Evolutionary conservation across 441 rosid species (phyloP).

Genomic region (Omphalea diandra): DNA sequence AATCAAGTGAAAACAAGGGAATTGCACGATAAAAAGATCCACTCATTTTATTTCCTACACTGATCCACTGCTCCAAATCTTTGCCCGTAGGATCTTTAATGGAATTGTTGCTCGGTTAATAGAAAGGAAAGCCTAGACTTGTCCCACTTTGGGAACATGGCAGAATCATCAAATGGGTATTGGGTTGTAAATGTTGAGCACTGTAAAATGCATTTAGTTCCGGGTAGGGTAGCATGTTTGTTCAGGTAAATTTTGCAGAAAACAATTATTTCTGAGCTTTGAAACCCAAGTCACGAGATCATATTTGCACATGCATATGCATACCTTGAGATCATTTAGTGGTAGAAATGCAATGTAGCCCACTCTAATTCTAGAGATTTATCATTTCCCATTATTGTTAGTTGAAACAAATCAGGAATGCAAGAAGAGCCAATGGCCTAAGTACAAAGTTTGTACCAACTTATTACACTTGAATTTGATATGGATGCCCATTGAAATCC

Average conservation of each 20-base stretch:
- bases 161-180: constrained; percentile 10
- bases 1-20: constrained; percentile 23
- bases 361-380: not conserved
- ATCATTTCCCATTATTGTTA: not conserved
- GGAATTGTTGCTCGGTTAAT: constrained; percentile 2
- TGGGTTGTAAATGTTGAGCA: not conserved
- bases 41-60: not conserved
- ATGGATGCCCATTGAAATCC: not conserved
- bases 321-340: no score
- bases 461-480: not conserved
- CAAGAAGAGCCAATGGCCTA: not conserved
- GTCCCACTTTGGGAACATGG: constrained; percentile 2
- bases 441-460: no score
- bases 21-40: not conserved
- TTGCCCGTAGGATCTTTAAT: constrained; percentile 1
- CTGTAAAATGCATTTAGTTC: not conserved
- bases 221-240: not conserved
- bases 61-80: constrained; percentile 9
- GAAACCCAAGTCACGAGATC: constrained; percentile 2
- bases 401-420: not conserved
- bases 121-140: constrained; percentile 1
- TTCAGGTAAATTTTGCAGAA: constrained; percentile 2
- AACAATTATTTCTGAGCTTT: not conserved
- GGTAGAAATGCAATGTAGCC: not conserved
- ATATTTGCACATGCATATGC: constrained; percentile 4